Base-by-base conservation (phyloP, 495 filamentous ascomycete genomes). In the Penicillium malachiteum region DNA sequence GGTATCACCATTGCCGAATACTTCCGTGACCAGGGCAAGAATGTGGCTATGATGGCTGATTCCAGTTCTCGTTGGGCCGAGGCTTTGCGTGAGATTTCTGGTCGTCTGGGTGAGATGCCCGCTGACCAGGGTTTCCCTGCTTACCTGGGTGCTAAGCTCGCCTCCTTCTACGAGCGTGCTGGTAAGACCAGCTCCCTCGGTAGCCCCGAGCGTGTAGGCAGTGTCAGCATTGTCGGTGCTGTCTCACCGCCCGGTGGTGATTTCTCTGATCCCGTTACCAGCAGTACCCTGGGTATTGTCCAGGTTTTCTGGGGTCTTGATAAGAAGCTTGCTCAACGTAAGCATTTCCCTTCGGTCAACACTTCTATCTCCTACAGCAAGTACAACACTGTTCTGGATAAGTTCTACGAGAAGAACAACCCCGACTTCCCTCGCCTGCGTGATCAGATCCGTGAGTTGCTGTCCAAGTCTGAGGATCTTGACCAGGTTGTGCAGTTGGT, bases 301-400 rank as follows among this genome's bases (percentile, higher is more conserved):
- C 94, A 99, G 65, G 94, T 99, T 55, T 97, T 99, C 80, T 99
- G 94, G 94, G 95, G 94, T 80, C 81, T 98, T 33, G 94, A 99
- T 78, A 97, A 99, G 85, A 97, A 97, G 77, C 85, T 99, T 50
- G 94, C 94, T 17, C 94, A 99, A 71, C 87, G 94, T 55, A 99
- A 99, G 77, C 94, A 99, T 77, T 99, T 99, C 82, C 94, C 94
- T 2, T 96, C 92, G 38, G 89, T 99, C 80, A 99, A 99, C 78
- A 97, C 94, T 16, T 87, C 88, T 5, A 77, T 90, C 64, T 96
- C 90, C 55, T 97, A 99, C 84, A 93, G 87, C 85, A 99, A 99
- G 76, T 99, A 99, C 76, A 95, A 84, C 18, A 82, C 67, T 44
- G 78, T 88, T 13, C 81, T 99, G 38, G 92, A 97, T 73, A 89